Percentiles rank a stretch among this genome's conserved stretches.
These are phyloP conservation scores for Prinsepia uniflora DNA, from an alignment of 306 rosid species.

Conservation along the genomic window DNA sequence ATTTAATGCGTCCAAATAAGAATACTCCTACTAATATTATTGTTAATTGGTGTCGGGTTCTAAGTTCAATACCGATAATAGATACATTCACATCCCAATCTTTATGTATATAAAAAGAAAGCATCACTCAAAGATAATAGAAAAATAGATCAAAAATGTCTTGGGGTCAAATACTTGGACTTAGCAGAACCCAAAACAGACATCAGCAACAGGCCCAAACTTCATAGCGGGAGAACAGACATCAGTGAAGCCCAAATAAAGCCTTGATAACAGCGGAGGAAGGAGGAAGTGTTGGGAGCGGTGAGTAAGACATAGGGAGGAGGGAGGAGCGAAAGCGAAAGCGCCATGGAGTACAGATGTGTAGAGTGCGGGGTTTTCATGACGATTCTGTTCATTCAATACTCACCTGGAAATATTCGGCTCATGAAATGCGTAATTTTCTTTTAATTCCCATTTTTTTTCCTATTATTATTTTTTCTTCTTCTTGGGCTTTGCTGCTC, in stretches of 20 bases:
- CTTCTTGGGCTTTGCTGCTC: background rate
- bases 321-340: background rate
- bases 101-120: too few species aligned
- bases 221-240: background rate
- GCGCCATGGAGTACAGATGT: slow-evolving; percentile 53
- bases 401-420: slow-evolving; percentile 86
- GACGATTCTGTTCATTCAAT: slow-evolving; percentile 63
- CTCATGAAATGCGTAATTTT: slow-evolving; percentile 80
- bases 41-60: too few species aligned
- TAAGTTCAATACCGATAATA: too few species aligned
- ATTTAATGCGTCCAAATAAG: too few species aligned
- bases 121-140: too few species aligned
- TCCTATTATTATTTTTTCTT: background rate
- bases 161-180: background rate
- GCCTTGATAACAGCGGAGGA: background rate
- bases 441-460: background rate
- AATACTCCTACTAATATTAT: too few species aligned
- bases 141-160: background rate
- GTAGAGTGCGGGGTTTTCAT: slow-evolving; percentile 61
- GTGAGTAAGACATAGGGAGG: background rate
- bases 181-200: background rate
- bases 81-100: too few species aligned
- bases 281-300: background rate
- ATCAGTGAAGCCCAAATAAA: background rate
- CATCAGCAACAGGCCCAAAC: background rate